Conservation (phyloP, 805 yeast genomes). For the Pichia eremophila region DNA sequence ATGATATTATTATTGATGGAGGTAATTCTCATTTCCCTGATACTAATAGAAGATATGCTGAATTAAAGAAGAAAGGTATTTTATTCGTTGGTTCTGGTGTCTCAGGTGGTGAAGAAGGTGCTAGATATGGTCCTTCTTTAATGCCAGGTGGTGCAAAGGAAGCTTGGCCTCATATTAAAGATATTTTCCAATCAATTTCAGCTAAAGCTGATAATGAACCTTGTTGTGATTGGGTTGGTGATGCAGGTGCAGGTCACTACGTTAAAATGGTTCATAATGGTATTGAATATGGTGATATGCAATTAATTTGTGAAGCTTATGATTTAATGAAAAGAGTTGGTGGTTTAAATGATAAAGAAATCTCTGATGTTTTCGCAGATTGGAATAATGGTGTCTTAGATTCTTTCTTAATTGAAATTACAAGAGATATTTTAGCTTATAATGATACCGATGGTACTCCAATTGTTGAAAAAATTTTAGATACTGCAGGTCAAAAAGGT, state of each 20-base stretch:
- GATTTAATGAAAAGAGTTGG: conserved; percentile 93
- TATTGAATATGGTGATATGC: conserved; percentile 99
- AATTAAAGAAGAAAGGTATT: conserved; percentile 78
- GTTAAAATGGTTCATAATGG: conserved; percentile 99
- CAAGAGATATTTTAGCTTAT: conserved; percentile 86
- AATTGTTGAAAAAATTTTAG: conserved; percentile 91
- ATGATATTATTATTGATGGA: conserved; percentile 98
- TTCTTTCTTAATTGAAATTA: conserved; percentile 93
- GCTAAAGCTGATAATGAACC: conserved; percentile 98
- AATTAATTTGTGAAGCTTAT: conserved; percentile 95
- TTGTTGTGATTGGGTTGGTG: conserved; percentile 99
- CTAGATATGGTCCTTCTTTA: conserved; percentile 96
- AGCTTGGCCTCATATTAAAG: conserved; percentile 98
- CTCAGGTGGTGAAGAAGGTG: conserved; percentile 99
- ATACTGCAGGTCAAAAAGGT: conserved; percentile 98
- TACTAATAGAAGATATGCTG: conserved; percentile 91
- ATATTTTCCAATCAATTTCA: conserved; percentile 89
- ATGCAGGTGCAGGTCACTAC: conserved; percentile 97
- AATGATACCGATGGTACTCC: conserved; percentile 88
- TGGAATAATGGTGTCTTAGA: conserved; percentile 98
- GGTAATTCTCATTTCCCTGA: conserved; percentile 99
- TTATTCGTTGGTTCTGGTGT: conserved; percentile 98
- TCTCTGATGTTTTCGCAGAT: conserved; percentile 79
- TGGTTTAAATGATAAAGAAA: conserved; percentile 82
- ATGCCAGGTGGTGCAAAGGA: conserved; percentile 99